Evolutionary conservation across 176 grass and related monocot genomes (phyloP).

Genomic region (Otatea glauca): DNA sequence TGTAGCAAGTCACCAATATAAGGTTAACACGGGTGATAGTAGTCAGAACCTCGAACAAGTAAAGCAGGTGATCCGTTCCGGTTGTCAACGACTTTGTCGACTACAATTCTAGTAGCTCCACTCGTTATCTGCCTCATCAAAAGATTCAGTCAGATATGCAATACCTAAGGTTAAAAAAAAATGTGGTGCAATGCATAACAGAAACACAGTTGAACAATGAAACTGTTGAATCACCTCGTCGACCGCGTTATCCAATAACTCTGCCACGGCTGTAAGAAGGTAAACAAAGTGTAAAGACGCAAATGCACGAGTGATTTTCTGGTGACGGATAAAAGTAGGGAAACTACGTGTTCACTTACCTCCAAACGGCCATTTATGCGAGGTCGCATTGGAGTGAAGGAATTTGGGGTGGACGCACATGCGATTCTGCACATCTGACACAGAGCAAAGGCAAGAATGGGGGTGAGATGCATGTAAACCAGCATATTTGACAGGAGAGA

Average conservation of each 20-base stretch:
- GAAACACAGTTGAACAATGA: not conserved
- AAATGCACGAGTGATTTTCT: not conserved
- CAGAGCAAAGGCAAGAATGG: not conserved
- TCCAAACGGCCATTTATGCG: slow-evolving; percentile 78
- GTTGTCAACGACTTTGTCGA: slow-evolving; percentile 63
- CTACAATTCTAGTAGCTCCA: slow-evolving; percentile 65
- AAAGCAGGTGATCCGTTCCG: slow-evolving; percentile 60
- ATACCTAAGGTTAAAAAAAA: not conserved
- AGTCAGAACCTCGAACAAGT: slow-evolving; percentile 68
- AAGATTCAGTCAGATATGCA: slow-evolving; percentile 17
- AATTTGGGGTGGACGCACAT: slow-evolving; percentile 69
- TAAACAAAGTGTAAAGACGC: not conserved
- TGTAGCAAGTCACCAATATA: not conserved
- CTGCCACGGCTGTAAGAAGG: slow-evolving; percentile 55
- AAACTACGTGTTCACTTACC: slow-evolving; percentile 31
- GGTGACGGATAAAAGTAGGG: not conserved
- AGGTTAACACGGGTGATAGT: not conserved
- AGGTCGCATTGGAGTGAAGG: slow-evolving; percentile 76
- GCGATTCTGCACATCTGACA: slow-evolving; percentile 52
- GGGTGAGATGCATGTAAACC: not conserved
- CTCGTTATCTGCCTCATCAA: slow-evolving; percentile 58
- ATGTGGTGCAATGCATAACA: not conserved
- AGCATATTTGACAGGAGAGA: not conserved
- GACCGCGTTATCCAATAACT: slow-evolving; percentile 66
- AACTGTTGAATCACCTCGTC: slow-evolving; percentile 55